Evolutionary conservation across 371 early-diverging fungal species (phyloP), one percentile per base, ranked within the genome.

Genomic region (Entomophthora muscae): DNA sequence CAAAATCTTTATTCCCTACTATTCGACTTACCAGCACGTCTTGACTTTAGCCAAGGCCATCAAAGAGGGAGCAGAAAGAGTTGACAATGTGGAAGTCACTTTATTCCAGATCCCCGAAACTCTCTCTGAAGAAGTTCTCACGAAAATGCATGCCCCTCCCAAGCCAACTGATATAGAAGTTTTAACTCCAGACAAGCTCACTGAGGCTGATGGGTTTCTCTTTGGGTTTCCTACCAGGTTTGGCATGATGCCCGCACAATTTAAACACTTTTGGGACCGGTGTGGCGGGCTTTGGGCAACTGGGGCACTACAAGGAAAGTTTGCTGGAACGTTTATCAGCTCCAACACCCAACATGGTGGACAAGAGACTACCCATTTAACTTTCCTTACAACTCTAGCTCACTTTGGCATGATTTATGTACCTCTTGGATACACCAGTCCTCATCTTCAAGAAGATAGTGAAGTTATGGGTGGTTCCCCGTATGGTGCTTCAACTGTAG

Each of bases 401-500:
- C 91, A 91, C 72, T 89, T 86, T 64, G 93, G 91, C 2, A 77
- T 91, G 64, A 73, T 78, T 58, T 91, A 80, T 64, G 86, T 91
- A 12, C 88, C 91, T 1, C 70, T 89, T 60, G 87, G 87, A 2
- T 83, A 73, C 59, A 71, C 75, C 10, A 75, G 73, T 64, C 68
- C 81, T 21, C 60, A 74, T 28, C 60, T 82, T 53, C 71, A 71
- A 61, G 78, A 81, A 58, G 77, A 72, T 63, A 67, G 67, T 29
- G 81, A 74, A 58, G 73, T 80, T 22, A 64, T 80, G 30, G 89
- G 89, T 67, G 87, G 86, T 10, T 75, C 78, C 55, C 76, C 89
- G 17, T 91, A 81, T 71, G 93, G 64, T 32, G 64, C 64, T 24
- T 5, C 27, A 5, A 27, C 24, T 21, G 52, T 57, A 3, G 58